phyloP scores from a whole-genome alignment of 2,329 filamentous ascomycete genomes.

The Triangularia verruculosa region DNA sequence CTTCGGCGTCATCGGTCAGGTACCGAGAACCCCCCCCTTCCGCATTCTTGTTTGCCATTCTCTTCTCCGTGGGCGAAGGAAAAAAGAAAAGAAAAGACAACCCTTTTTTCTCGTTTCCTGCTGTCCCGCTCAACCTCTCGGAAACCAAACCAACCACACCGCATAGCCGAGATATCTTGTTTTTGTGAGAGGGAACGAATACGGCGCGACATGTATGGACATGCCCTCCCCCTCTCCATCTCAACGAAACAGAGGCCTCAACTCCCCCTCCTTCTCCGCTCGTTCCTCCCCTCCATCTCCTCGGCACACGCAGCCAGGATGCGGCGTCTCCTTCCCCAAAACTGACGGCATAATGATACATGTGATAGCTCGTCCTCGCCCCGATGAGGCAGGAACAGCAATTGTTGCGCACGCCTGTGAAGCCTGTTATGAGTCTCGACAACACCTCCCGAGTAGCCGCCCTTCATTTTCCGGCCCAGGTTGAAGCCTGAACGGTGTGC shows the following conservation, averaged over 20 bases:
- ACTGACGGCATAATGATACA: not conserved
- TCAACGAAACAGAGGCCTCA: constrained; percentile 9
- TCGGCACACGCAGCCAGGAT: not conserved
- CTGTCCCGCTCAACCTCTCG: not conserved
- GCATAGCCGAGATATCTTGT: not conserved
- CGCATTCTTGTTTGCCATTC: not conserved
- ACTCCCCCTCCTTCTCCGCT: constrained; percentile 1
- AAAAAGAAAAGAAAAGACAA: not conserved
- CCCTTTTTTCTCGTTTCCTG: not conserved
- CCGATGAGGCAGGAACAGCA: not conserved
- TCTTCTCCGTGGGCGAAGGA: not conserved
- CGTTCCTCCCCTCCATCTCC: not conserved
- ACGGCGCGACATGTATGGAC: constrained; percentile 6
- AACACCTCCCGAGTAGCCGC: not conserved
- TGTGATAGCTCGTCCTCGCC: constrained; percentile 4
- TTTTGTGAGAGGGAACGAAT: not conserved
- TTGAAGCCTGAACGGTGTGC: not conserved
- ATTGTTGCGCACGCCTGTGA: not conserved
- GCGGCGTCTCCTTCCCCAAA: not conserved
- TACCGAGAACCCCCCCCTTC: not conserved
- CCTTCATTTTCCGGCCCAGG: not conserved
- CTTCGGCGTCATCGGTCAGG: not conserved
- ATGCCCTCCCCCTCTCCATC: not conserved
- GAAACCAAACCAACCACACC: constrained; percentile 3
- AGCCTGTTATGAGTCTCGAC: not conserved